Percentiles rank a stretch among this genome's conserved stretches.
phyloP scores from a whole-genome alignment of 2,329 filamentous ascomycete species.

The Furcasterigmium furcatum region DNA sequence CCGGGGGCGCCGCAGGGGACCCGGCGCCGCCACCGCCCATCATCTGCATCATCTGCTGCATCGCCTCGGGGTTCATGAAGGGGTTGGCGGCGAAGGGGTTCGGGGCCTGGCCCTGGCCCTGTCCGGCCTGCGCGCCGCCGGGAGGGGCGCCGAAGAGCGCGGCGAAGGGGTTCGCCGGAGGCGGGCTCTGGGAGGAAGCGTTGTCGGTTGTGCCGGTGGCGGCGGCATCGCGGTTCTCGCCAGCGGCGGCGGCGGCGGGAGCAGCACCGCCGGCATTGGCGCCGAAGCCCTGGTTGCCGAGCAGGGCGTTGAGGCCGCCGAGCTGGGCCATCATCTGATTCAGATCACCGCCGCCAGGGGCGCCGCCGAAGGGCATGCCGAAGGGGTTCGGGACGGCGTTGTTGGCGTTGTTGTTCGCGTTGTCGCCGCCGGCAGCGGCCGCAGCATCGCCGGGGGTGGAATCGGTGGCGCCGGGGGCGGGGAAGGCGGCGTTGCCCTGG shows the following conservation, averaged over 20 bases:
- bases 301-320: conserved; percentile 1
- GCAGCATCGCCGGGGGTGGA: conserved; percentile 62
- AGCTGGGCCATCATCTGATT: conserved; percentile 22
- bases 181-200: conserved; percentile 24
- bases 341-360: conserved; percentile 9
- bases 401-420: conserved; percentile 21
- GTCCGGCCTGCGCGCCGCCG: conserved; percentile 30
- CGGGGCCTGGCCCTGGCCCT: conserved; percentile 19
- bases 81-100: conserved; percentile 34
- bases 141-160: conserved; percentile 50
- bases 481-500: conserved; percentile 61
- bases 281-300: conserved; percentile 10
- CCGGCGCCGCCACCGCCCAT: conserved; percentile 33
- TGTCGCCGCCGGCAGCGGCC: conserved; percentile 24
- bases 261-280: conserved; percentile 15
- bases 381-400: conserved; percentile 39
- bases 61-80: conserved; percentile 48
- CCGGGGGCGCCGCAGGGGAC: conserved; percentile 55
- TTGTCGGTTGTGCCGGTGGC: conserved; percentile 11
- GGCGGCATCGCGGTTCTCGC: conserved; percentile 2
- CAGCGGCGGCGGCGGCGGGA: conserved; percentile 2
- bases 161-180: conserved; percentile 64
- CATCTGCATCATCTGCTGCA: conserved; percentile 52
- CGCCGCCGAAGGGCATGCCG: conserved; percentile 22
- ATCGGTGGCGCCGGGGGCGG: conserved; percentile 88